phyloP scores from a whole-genome alignment of 208 protist species.

The Zelonia costaricensis region DNA sequence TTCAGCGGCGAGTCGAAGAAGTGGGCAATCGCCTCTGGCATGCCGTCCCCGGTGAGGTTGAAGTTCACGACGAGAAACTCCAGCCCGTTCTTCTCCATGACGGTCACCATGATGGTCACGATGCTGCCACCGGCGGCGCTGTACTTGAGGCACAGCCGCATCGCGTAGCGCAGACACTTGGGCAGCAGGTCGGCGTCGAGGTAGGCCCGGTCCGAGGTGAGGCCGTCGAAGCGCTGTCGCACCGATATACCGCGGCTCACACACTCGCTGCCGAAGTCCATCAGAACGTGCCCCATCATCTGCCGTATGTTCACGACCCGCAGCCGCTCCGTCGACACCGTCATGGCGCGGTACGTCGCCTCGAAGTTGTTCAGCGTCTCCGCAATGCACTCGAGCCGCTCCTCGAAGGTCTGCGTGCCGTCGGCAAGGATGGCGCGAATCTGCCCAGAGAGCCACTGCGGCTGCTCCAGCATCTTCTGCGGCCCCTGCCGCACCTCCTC shows the following conservation, averaged over 20 bases:
- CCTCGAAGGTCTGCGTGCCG: slow-evolving; percentile 49
- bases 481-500: slow-evolving; percentile 47
- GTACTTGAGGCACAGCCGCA: slow-evolving; percentile 46
- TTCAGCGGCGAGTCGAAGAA: slow-evolving; percentile 38
- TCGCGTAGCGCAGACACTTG: slow-evolving; percentile 78
- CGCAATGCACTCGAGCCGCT: slow-evolving; percentile 54
- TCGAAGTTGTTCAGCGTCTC: slow-evolving; percentile 74
- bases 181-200: slow-evolving; percentile 68
- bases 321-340: slow-evolving; percentile 66
- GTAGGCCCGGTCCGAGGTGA: slow-evolving; percentile 66
- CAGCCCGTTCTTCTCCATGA: slow-evolving; percentile 68
- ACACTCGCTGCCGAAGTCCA: slow-evolving; percentile 82
- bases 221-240: slow-evolving; percentile 69
- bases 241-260: slow-evolving; percentile 58
- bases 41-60: slow-evolving; percentile 55
- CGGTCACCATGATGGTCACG: slow-evolving; percentile 64
- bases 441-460: slow-evolving; percentile 66
- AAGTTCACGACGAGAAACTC: slow-evolving; percentile 88
- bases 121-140: slow-evolving; percentile 21
- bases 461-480: slow-evolving; percentile 55
- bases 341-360: slow-evolving; percentile 66
- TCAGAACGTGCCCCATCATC: slow-evolving; percentile 81
- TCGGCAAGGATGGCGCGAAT: slow-evolving; percentile 59
- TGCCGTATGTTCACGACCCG: slow-evolving; percentile 82
- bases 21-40: slow-evolving; percentile 45